phyloP scores from a whole-genome alignment of 805 yeast genomes.

The Zygotorulaspora chibaensis region DNA sequence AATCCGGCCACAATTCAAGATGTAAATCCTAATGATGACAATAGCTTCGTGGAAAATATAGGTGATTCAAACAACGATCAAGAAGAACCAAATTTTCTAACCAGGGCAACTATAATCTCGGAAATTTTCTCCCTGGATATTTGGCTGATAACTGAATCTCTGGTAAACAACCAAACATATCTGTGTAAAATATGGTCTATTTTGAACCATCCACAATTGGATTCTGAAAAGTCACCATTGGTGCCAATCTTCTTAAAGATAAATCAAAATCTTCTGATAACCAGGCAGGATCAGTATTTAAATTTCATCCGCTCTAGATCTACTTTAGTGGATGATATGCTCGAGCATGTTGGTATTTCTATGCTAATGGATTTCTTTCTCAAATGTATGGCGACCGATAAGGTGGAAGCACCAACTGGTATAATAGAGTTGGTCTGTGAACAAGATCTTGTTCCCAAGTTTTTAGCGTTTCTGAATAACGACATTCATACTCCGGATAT shows the following conservation, averaged over 20 bases:
- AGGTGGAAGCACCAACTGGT: conserved; percentile 83
- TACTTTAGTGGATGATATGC: conserved; percentile 59
- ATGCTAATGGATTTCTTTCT: conserved; percentile 86
- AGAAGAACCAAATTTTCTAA: conserved; percentile 14
- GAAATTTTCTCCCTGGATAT: conserved; percentile 86
- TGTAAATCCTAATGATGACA: conserved; percentile 12
- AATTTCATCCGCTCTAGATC: conserved; percentile 43
- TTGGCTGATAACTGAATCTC: conserved; percentile 86
- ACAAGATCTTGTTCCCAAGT: conserved; percentile 66
- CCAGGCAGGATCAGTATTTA: conserved; percentile 47
- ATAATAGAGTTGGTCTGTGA: conserved; percentile 71
- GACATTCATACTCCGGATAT: conserved; percentile 56
- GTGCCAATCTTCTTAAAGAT: conserved; percentile 84
- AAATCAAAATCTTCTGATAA: conserved; percentile 79
- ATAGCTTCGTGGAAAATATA: conserved; percentile 20
- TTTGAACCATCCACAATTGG: conserved; percentile 49
- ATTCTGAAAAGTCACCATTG: conserved; percentile 66
- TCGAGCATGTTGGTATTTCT: conserved; percentile 78
- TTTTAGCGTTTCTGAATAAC: conserved; percentile 59
- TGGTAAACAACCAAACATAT: conserved; percentile 65
- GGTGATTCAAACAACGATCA: conserved; percentile 7
- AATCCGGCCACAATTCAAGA: neutral
- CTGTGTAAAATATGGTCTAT: conserved; percentile 74
- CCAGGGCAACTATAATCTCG: conserved; percentile 41
- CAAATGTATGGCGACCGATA: conserved; percentile 87